These are phyloP conservation scores for Tirmania nivea DNA, from an alignment of 495 filamentous ascomycete genomes.

Conservation along the genomic window DNA sequence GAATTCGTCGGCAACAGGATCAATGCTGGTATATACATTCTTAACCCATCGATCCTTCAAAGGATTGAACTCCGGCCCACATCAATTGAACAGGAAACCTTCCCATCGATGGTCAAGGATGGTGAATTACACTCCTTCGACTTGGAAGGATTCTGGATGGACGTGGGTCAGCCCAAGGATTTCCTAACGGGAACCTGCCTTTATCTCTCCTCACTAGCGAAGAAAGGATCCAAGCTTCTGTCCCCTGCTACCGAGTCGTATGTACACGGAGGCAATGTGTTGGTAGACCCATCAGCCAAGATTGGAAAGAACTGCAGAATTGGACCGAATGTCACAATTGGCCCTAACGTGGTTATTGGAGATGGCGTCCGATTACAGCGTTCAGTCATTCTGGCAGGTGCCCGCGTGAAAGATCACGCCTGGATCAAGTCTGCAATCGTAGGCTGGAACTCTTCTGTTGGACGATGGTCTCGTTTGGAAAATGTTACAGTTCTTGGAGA, in stretches of 20 bases:
- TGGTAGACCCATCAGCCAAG: conserved; percentile 87
- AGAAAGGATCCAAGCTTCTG: conserved; percentile 76
- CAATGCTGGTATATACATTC: conserved; percentile 97
- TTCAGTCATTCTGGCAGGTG: conserved; percentile 69
- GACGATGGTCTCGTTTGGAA: conserved; percentile 88
- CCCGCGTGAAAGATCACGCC: conserved; percentile 95
- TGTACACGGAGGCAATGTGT: conserved; percentile 86
- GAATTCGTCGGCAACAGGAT: conserved; percentile 99
- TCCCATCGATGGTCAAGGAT: conserved; percentile 82
- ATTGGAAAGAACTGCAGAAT: conserved; percentile 98
- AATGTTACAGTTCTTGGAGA: conserved; percentile 95
- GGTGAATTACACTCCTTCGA: conserved; percentile 93
- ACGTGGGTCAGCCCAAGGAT: conserved; percentile 97
- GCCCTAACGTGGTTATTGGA: conserved; percentile 80
- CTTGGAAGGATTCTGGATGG: conserved; percentile 99
- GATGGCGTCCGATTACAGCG: conserved; percentile 91
- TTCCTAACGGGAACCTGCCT: conserved; percentile 94
- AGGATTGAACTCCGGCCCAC: conserved; percentile 94
- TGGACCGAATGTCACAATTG: conserved; percentile 92
- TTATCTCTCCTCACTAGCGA: conserved; percentile 81
- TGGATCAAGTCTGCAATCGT: conserved; percentile 99
- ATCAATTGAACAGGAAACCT: conserved; percentile 99
- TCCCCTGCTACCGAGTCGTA: conserved; percentile 52
- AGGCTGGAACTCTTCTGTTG: conserved; percentile 94
- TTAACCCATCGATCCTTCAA: conserved; percentile 75